Evolutionary conservation across 2,329 filamentous ascomycete genomes (phyloP).

Genomic region (Trichophyton rubrum): DNA sequence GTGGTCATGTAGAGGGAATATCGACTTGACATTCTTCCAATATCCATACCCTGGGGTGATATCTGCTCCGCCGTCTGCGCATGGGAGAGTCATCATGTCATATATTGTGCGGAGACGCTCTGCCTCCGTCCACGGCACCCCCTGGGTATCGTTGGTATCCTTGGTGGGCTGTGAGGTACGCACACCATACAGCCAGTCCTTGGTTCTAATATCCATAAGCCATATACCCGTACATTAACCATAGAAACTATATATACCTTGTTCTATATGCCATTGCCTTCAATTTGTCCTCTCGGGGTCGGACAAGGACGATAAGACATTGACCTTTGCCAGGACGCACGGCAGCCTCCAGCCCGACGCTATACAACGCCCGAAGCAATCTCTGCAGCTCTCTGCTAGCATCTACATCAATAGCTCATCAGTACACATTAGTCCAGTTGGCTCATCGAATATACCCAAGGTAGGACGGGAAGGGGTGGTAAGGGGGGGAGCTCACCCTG

Average conservation of each 20-base stretch:
- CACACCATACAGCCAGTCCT: constrained; percentile 89
- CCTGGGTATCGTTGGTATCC: constrained; percentile 51
- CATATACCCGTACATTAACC: not conserved
- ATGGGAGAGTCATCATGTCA: constrained; percentile 63
- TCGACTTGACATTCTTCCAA: constrained; percentile 59
- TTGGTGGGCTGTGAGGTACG: constrained; percentile 62
- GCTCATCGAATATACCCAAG: not conserved
- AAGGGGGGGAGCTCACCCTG: constrained; percentile 40
- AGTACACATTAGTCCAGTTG: too few relatives aligned
- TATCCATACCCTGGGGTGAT: constrained; percentile 56
- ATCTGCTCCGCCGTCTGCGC: constrained; percentile 64
- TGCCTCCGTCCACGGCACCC: constrained; percentile 74
- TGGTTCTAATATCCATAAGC: constrained; percentile 45
- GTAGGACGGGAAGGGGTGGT: too few relatives aligned
- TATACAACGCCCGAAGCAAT: constrained; percentile 61
- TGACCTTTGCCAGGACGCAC: constrained; percentile 66
- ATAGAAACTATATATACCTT: constrained; percentile 35
- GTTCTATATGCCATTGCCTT: constrained; percentile 72
- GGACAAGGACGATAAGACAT: constrained; percentile 71
- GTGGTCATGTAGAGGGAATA: constrained; percentile 71
- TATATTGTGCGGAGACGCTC: constrained; percentile 82
- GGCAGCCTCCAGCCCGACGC: constrained; percentile 74
- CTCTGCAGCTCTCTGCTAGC: constrained; percentile 65
- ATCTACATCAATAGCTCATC: constrained; percentile 35
- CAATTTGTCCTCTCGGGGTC: constrained; percentile 64